Conservation (phyloP, 2,329 filamentous ascomycete species). For the Trichoderma hamatum region DNA sequence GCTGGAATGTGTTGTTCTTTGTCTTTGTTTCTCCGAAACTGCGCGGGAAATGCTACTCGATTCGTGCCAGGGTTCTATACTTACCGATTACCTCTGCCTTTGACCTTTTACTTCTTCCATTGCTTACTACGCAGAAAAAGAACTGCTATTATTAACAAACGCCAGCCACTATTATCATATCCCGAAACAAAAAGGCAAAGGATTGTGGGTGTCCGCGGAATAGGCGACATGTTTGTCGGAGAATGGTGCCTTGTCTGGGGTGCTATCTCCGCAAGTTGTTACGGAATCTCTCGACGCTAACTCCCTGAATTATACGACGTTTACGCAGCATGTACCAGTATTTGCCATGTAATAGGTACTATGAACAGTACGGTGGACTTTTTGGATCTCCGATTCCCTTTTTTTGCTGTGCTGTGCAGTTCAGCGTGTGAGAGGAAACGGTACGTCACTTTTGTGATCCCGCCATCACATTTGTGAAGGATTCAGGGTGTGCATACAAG, state of each 20-base stretch:
- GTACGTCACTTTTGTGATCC: not conserved
- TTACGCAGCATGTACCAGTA: not conserved
- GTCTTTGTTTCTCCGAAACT: not conserved
- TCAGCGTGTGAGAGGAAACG: too few species aligned
- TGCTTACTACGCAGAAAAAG: not conserved
- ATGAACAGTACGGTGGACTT: not conserved
- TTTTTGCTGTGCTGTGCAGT: not conserved
- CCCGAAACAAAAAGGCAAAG: not conserved
- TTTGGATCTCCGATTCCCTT: not conserved
- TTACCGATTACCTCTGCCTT: not conserved
- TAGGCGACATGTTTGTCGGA: not conserved
- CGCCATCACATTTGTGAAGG: not conserved
- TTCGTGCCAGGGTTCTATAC: not conserved
- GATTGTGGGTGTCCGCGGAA: not conserved
- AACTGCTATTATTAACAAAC: not conserved
- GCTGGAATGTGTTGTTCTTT: too few species aligned
- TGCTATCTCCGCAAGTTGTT: not conserved
- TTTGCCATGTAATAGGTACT: not conserved
- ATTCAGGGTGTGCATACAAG: not conserved
- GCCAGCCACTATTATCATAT: not conserved
- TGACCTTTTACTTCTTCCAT: not conserved
- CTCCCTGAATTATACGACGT: not conserved
- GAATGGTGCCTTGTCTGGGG: slow-evolving; percentile 3
- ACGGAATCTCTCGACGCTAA: not conserved
- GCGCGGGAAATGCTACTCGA: not conserved